Evolutionary conservation across 2,329 filamentous ascomycete species (phyloP).

Genomic region (Verticillium isaacii): DNA sequence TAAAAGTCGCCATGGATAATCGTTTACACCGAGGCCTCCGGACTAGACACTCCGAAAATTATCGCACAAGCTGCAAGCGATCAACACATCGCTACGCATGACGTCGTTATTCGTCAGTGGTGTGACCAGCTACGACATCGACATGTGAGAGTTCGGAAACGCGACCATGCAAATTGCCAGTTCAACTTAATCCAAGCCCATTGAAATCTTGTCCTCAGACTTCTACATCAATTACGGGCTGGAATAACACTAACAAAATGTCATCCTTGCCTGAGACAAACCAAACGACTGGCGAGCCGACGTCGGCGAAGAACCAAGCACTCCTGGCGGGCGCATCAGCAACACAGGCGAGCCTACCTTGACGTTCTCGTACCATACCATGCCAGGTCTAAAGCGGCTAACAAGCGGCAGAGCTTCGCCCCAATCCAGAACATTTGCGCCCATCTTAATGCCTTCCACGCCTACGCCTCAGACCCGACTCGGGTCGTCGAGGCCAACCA

Average conservation of each 20-base stretch:
- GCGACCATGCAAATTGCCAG: neutral
- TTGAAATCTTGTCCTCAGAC: neutral
- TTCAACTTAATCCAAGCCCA: neutral
- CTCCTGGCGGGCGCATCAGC: constrained; percentile 58
- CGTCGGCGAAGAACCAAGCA: constrained; percentile 49
- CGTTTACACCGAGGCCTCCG: neutral
- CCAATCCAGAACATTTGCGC: constrained; percentile 74
- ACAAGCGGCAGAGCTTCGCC: constrained; percentile 51
- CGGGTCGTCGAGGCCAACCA: constrained; percentile 75
- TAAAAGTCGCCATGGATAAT: too few species aligned
- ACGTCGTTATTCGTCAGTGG: neutral
- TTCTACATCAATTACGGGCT: neutral
- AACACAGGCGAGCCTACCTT: constrained; percentile 41
- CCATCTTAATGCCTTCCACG: constrained; percentile 82
- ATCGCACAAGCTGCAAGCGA: too few species aligned
- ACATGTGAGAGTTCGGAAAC: neutral
- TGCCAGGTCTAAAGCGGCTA: neutral
- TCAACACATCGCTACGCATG: neutral
- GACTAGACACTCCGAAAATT: neutral
- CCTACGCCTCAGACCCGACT: constrained; percentile 67
- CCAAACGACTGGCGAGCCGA: constrained; percentile 36
- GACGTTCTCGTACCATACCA: neutral
- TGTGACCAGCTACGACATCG: neutral
- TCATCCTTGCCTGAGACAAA: constrained; percentile 10
- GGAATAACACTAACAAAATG: neutral